A percentile compares a stretch with the other conserved stretches of the same genome.
Evolutionary conservation across 768 basidiomycete species (phyloP).

Genomic region (Suillus occidentalis): DNA sequence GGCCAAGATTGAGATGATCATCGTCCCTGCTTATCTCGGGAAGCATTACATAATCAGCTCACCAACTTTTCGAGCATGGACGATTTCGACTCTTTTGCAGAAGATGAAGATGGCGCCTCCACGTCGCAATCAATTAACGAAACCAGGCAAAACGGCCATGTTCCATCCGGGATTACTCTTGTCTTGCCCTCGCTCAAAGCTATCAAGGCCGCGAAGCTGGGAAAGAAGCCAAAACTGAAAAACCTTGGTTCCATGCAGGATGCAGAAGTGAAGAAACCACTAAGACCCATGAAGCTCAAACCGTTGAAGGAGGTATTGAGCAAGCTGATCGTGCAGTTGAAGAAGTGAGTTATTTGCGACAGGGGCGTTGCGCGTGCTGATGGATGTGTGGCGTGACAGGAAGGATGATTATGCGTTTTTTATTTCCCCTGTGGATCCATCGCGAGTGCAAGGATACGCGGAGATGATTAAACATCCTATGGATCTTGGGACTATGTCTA

Average conservation of each 20-base stretch:
- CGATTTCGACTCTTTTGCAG: constrained; percentile 26
- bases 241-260: constrained; percentile 22
- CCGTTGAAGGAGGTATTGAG: constrained; percentile 73
- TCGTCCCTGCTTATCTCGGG: constrained; percentile 6
- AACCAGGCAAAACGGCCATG: constrained; percentile 14
- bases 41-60: constrained; percentile 13
- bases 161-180: constrained; percentile 57
- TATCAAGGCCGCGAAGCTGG: constrained; percentile 55
- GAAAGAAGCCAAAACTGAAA: constrained; percentile 46
- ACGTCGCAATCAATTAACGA: constrained; percentile 26
- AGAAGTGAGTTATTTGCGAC: constrained; percentile 51
- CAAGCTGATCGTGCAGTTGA: constrained; percentile 68
- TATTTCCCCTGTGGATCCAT: constrained; percentile 61
- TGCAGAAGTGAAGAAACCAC: constrained; percentile 35
- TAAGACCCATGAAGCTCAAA: constrained; percentile 70
- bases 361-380: constrained; percentile 10
- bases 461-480: constrained; percentile 83
- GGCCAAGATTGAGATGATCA: constrained; percentile 1
- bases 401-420: constrained; percentile 89
- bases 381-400: constrained; percentile 37
- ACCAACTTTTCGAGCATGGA: constrained; percentile 28
- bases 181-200: constrained; percentile 67
- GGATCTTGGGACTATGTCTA: constrained; percentile 87
- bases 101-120: constrained; percentile 31
- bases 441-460: constrained; percentile 59